Conservation (phyloP, 1,284 basidiomycete species). For the Tilletiopsis washingtonensis region DNA sequence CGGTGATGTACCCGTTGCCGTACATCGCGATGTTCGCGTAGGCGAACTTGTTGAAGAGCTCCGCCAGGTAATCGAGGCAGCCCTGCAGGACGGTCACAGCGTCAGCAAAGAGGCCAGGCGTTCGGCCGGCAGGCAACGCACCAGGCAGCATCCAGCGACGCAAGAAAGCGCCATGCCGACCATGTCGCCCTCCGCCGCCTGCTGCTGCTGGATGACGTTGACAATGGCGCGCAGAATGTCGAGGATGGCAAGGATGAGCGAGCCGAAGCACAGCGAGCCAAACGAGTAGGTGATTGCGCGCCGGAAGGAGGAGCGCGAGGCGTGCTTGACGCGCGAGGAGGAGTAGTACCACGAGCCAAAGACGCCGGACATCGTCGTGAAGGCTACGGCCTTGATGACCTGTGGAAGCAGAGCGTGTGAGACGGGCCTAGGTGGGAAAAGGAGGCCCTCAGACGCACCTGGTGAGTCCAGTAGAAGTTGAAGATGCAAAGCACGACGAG, state of each 20-base stretch:
- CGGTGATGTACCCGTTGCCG: conserved; percentile 73
- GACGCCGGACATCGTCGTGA: conserved; percentile 35
- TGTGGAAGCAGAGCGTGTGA: too few relatives aligned
- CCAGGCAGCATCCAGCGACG: conserved; percentile 66
- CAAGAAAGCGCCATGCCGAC: conserved; percentile 68
- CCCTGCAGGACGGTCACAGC: too few relatives aligned
- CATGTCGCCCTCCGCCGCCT: conserved; percentile 65
- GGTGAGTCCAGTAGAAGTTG: conserved; percentile 13
- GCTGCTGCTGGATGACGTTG: conserved; percentile 60
- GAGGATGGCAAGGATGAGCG: conserved; percentile 75
- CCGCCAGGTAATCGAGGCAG: conserved; percentile 67
- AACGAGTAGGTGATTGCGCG: conserved; percentile 76
- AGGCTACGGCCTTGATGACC: conserved; percentile 39
- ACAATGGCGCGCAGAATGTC: conserved; percentile 67
- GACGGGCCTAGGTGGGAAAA: too few relatives aligned
- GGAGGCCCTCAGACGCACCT: too few relatives aligned
- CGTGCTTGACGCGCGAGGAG: conserved; percentile 58
- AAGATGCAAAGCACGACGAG: conserved; percentile 39
- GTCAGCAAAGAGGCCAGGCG: too few relatives aligned
- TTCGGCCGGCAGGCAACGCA: too few relatives aligned
- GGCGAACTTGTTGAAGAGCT: conserved; percentile 56
- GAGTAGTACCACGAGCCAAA: conserved; percentile 39
- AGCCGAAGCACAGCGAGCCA: conserved; percentile 82
- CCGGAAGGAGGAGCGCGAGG: conserved; percentile 55
- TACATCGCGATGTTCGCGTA: conserved; percentile 73